Percentiles rank a stretch among this genome's conserved stretches.
Conservation (phyloP, 129 eudicot genomes). For the Logfia minima region DNA sequence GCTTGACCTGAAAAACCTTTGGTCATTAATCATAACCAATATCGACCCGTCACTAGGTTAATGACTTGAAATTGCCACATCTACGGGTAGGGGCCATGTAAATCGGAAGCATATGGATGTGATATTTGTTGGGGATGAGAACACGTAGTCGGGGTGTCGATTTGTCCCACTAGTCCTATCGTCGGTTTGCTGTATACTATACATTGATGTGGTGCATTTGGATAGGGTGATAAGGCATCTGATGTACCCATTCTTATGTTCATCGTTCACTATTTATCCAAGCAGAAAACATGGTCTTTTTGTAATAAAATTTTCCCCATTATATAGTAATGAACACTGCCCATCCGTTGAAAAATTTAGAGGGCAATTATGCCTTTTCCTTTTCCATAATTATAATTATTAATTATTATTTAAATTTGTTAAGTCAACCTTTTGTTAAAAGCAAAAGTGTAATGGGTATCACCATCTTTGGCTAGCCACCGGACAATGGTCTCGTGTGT, state of each 20-base stretch:
- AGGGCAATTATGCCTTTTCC: conserved; percentile 3
- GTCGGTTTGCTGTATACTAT: neutral
- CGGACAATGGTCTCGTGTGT: neutral
- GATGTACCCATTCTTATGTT: neutral
- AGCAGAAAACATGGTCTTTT: neutral
- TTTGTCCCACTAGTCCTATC: neutral
- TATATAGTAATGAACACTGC: neutral
- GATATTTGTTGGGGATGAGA: neutral
- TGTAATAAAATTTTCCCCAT: neutral
- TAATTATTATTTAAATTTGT: neutral
- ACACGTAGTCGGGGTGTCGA: neutral
- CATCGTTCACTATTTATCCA: conserved; percentile 2
- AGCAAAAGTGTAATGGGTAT: neutral
- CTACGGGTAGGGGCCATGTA: neutral
- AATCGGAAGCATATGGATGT: conserved; percentile 6
- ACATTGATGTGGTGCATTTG: conserved; percentile 5
- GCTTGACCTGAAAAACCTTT: too few relatives aligned
- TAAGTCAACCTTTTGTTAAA: conserved; percentile 7
- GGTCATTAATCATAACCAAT: neutral
- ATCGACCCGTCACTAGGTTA: neutral
- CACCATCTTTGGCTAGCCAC: neutral
- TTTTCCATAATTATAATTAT: neutral
- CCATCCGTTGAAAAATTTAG: neutral
- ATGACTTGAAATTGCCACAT: neutral
- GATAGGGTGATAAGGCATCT: neutral